Conservation (phyloP, 768 basidiomycete species). For the Hypsizygus marmoreus region DNA sequence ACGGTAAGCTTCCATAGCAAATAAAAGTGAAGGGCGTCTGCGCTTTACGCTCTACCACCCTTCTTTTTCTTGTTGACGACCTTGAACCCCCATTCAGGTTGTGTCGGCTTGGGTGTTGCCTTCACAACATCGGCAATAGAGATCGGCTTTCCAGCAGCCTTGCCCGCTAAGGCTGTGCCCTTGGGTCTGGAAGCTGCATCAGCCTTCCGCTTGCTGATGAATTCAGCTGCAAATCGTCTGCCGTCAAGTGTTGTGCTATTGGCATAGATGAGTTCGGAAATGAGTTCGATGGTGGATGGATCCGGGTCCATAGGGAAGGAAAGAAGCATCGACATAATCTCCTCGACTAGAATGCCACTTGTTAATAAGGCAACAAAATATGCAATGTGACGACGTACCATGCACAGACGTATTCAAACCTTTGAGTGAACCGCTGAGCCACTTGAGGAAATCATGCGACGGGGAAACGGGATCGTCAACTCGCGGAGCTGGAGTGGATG, state of each 20-base stretch:
- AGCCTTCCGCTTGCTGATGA: constrained; percentile 80
- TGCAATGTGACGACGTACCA: constrained; percentile 41
- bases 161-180: constrained; percentile 32
- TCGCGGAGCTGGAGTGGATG: constrained; percentile 38
- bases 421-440: constrained; percentile 85
- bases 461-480: constrained; percentile 71
- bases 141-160: constrained; percentile 52
- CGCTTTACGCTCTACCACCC: constrained; percentile 53
- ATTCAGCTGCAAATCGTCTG: constrained; percentile 91
- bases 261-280: constrained; percentile 92
- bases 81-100: constrained; percentile 88
- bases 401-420: constrained; percentile 74
- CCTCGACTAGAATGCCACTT: constrained; percentile 73
- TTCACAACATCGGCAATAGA: constrained; percentile 92
- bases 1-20: constrained; percentile 5
- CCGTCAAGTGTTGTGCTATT: constrained; percentile 96
- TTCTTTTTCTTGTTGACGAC: constrained; percentile 97
- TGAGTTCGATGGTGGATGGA: constrained; percentile 82
- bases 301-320: constrained; percentile 92
- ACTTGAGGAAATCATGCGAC: constrained; percentile 89
- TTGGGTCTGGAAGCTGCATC: constrained; percentile 67
- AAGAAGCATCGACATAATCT: constrained; percentile 93
- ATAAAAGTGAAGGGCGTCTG: background rate
- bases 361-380: constrained; percentile 1
- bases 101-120: constrained; percentile 74